A percentile compares a stretch with the other conserved stretches of the same genome.
phyloP scores from a whole-genome alignment of 352 stramenopile species.

The Globisporangium nagaii region DNA sequence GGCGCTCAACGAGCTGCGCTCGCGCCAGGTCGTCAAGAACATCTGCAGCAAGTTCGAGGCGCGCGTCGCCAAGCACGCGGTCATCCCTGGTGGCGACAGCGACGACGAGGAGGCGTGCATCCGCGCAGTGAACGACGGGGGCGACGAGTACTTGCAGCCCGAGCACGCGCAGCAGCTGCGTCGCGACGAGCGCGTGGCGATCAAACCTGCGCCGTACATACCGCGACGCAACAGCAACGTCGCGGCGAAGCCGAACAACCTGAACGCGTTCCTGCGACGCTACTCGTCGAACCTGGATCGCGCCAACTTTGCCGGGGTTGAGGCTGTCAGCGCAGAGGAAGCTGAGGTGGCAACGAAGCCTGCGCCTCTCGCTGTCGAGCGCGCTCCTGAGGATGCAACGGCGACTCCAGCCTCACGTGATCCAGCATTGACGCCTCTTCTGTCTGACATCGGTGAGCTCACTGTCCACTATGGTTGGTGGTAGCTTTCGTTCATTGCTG shows the following conservation, averaged over 20 bases:
- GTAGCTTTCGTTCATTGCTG: neutral
- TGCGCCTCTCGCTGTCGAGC: too few species aligned
- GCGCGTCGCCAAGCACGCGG: conserved; percentile 5
- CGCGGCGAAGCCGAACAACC: conserved; percentile 41
- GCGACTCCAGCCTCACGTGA: neutral
- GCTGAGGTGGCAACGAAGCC: too few species aligned
- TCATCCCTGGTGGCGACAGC: conserved; percentile 8
- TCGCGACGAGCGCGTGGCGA: conserved; percentile 1
- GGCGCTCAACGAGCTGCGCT: conserved; percentile 40
- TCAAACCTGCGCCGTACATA: conserved; percentile 2
- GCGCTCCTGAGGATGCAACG: too few species aligned
- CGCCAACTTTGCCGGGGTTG: conserved; percentile 7
- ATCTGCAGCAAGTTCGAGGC: conserved; percentile 53
- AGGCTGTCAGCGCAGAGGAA: too few species aligned
- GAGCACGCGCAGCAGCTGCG: conserved; percentile 8
- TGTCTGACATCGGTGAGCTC: conserved; percentile 7
- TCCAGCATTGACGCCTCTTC: neutral
- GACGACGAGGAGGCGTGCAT: conserved; percentile 11
- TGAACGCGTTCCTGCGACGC: conserved; percentile 60
- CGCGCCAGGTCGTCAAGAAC: conserved; percentile 41
- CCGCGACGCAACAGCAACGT: conserved; percentile 9
- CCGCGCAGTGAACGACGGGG: conserved; percentile 2
- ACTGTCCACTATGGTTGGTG: too few species aligned
- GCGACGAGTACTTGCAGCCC: conserved; percentile 11
- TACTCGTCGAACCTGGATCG: conserved; percentile 64